A percentile compares a stretch with the other conserved stretches of the same genome.
These are phyloP conservation scores for Mucor sp. DNA, from an alignment of 371 early-diverging fungal genomes.

Conservation along the genomic window DNA sequence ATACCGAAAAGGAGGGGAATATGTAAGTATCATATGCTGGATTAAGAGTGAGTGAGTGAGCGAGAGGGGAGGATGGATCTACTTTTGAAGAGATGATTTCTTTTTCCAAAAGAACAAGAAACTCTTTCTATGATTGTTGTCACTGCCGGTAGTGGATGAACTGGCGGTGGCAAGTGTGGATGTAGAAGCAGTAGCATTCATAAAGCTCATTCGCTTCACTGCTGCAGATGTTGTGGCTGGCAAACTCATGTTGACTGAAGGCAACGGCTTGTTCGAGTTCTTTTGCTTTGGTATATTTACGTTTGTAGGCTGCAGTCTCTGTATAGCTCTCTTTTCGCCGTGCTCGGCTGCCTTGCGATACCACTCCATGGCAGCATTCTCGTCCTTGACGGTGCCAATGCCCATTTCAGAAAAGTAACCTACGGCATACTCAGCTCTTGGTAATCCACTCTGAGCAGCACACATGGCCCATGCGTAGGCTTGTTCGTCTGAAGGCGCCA, in stretches of 20 bases:
- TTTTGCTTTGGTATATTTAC: conserved; percentile 1
- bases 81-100: neutral
- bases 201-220: conserved; percentile 1
- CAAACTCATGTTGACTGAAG: neutral
- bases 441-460: conserved; percentile 74
- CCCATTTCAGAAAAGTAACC: conserved; percentile 93
- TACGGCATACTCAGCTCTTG: conserved; percentile 93
- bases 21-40: neutral
- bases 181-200: neutral
- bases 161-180: neutral
- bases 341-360: conserved; percentile 66
- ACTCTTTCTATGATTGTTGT: neutral
- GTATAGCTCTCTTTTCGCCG: conserved; percentile 46
- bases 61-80: neutral
- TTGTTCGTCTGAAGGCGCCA: conserved; percentile 80
- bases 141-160: neutral
- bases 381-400: conserved; percentile 71
- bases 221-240: neutral
- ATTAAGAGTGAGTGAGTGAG: neutral
- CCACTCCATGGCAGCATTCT: conserved; percentile 74
- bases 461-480: conserved; percentile 89
- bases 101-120: conserved; percentile 3
- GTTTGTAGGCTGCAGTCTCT: conserved; percentile 22
- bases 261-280: neutral
- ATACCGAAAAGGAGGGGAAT: neutral